Conservation (phyloP, 2,329 filamentous ascomycete genomes). For the Hypoxylon sp. region DNA sequence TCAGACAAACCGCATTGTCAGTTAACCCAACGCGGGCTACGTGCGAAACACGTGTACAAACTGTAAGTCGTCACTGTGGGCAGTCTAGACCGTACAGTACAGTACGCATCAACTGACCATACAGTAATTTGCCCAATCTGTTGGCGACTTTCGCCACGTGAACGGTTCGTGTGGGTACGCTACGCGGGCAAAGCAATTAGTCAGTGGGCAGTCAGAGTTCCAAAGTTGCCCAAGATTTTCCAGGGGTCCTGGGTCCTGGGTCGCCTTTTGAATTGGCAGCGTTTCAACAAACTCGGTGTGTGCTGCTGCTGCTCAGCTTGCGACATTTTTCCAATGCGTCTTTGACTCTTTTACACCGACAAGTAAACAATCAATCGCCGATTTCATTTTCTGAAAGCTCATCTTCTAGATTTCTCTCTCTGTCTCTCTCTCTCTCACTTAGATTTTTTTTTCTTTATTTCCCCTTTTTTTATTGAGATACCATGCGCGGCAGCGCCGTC, state of each 20-base stretch:
- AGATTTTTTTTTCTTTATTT: constrained; percentile 11
- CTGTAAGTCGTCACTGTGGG: constrained; percentile 2
- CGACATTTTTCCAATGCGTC: constrained; percentile 37
- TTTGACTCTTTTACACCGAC: constrained; percentile 30
- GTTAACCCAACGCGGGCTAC: constrained; percentile 14
- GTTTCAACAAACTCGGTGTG: constrained; percentile 36
- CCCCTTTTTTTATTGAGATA: constrained; percentile 36
- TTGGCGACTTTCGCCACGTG: constrained; percentile 30
- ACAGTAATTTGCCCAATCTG: constrained; percentile 23
- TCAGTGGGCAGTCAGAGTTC: background rate
- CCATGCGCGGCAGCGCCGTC: constrained; percentile 51
- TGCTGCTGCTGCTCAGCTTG: constrained; percentile 18
- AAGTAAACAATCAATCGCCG: constrained; percentile 10
- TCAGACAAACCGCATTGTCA: background rate
- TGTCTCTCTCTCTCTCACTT: background rate
- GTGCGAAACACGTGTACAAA: constrained; percentile 9
- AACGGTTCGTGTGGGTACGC: constrained; percentile 15
- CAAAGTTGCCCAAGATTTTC: background rate
- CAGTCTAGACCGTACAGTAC: constrained; percentile 4
- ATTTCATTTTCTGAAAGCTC: constrained; percentile 6
- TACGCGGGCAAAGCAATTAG: constrained; percentile 7
- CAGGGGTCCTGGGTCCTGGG: constrained; percentile 13
- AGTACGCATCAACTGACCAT: constrained; percentile 26
- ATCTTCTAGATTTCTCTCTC: background rate
- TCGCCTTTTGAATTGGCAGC: constrained; percentile 13